Evolutionary conservation across 1,284 basidiomycete species (phyloP).

Genomic region (Athelia psychrophila): DNA sequence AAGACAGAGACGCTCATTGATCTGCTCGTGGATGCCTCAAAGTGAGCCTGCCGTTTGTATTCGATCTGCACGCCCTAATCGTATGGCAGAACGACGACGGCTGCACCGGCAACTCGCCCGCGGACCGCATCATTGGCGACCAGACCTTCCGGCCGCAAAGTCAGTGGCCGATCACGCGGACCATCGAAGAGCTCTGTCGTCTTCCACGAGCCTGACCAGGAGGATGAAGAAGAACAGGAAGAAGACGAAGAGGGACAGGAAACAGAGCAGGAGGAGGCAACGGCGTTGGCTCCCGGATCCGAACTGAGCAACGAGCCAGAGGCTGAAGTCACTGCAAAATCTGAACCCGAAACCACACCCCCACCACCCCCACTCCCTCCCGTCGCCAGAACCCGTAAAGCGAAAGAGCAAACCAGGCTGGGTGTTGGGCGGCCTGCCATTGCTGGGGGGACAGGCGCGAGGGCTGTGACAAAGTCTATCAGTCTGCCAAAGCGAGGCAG

Average conservation of each 20-base stretch:
- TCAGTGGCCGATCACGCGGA: constrained; percentile 29
- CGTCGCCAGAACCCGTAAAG: constrained; percentile 56
- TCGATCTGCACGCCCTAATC: no score
- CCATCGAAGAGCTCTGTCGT: constrained; percentile 43
- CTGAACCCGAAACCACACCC: constrained; percentile 5
- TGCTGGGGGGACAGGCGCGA: constrained; percentile 61
- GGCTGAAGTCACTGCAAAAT: background rate
- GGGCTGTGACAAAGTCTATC: constrained; percentile 56
- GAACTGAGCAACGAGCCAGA: constrained; percentile 5
- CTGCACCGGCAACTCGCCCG: constrained; percentile 21
- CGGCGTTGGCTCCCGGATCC: constrained; percentile 5
- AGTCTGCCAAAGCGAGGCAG: constrained; percentile 48
- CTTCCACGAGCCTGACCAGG: constrained; percentile 49
- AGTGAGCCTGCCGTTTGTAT: constrained; percentile 30
- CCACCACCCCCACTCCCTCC: constrained; percentile 25
- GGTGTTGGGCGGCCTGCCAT: constrained; percentile 69
- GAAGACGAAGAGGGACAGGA: background rate
- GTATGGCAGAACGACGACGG: constrained; percentile 11
- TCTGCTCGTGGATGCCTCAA: constrained; percentile 55
- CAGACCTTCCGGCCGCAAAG: constrained; percentile 30
- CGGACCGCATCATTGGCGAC: constrained; percentile 39
- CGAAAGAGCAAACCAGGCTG: constrained; percentile 66
- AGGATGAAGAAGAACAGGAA: constrained; percentile 33
- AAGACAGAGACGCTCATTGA: constrained; percentile 76
- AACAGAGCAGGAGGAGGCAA: constrained; percentile 21